Evolutionary conservation across 768 basidiomycete species (phyloP), one percentile per base, ranked within the genome.

Genomic region (Clitopilus hobsonii): DNA sequence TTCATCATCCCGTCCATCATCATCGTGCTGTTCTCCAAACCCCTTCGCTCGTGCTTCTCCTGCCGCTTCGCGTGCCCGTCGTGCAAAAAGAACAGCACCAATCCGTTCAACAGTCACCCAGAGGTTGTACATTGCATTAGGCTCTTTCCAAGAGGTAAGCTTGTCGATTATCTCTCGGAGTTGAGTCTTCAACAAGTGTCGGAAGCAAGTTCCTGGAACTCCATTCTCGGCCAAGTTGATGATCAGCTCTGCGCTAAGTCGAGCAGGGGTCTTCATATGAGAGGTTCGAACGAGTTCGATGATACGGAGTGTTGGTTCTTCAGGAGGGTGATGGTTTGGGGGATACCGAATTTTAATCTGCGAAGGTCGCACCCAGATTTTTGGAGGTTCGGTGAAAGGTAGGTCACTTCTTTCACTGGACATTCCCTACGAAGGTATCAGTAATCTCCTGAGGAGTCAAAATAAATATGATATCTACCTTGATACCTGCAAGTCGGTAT

Each of bases 211-310:
- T 24, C 65, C 55, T 5, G 76, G 74, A 2, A 89, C 85, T 0
- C 82, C 81, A 60, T 88, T 88, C 54, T 87, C 85, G 0, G 79
- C 73, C 5, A 88, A 70, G 62, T 86, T 87, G 49, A 85, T 78
- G 30, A 87, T 80, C 0, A 76, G 80, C 59, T 89, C 85, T 1
- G 73, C 67, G 1, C 83, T 80, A 5, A 88, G 69, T 6, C 72
- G 69, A 5, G 74, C 69, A 1, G 79, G 75, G 1, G 73, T 71
- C 16, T 69, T 68, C 57, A 84, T 65, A 13, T 79, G 76, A 0
- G 83, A 78, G 0, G 74, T 67, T 29, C 76, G 69, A 6, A 86
- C 70, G n/a, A 85, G 63, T 53, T 86, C 84, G 36, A 86, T 69
- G 3, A 75, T 77, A 7, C 70, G 67, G 41, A 77, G 73, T 1